These are phyloP conservation scores for Amanita inopinata DNA, from an alignment of 768 basidiomycete genomes.

Conservation along the genomic window DNA sequence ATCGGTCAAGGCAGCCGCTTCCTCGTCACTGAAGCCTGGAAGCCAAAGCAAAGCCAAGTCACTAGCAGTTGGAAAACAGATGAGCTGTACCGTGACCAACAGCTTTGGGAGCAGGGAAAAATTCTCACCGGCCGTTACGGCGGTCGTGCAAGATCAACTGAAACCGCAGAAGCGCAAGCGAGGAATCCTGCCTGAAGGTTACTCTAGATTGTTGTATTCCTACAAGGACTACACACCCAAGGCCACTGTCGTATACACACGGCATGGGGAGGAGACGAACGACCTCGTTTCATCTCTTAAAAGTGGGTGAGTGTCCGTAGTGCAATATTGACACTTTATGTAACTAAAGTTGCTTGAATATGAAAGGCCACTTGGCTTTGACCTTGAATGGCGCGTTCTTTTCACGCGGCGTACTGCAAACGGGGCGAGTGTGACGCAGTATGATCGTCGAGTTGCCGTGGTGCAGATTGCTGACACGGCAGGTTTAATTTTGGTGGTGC, in stretches of 20 bases:
- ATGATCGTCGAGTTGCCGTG: slow-evolving; percentile 19
- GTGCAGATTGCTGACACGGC: slow-evolving; percentile 23
- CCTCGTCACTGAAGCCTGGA: not conserved
- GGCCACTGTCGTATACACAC: slow-evolving; percentile 19
- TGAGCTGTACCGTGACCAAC: no score
- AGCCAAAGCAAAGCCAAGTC: not conserved
- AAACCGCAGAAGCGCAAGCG: not conserved
- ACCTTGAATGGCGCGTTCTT: slow-evolving; percentile 25
- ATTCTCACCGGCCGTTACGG: no score
- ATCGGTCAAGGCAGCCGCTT: not conserved
- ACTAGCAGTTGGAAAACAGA: not conserved
- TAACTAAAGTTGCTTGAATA: not conserved
- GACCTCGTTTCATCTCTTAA: slow-evolving; percentile 20
- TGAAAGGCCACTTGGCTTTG: slow-evolving; percentile 21
- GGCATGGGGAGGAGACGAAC: slow-evolving; percentile 21
- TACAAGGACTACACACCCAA: slow-evolving; percentile 21
- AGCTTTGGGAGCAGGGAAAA: no score
- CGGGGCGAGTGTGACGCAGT: not conserved
- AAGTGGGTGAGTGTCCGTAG: slow-evolving; percentile 14
- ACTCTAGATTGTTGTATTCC: slow-evolving; percentile 17
- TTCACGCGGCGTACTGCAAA: slow-evolving; percentile 7
- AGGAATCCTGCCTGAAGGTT: not conserved
- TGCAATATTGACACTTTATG: not conserved
- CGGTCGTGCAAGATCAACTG: not conserved
- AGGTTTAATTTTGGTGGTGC: slow-evolving; percentile 24